Evolutionary conservation across 768 basidiomycete genomes (phyloP), one percentile per base, ranked within the genome.

Genomic region (Chlorophyllum brunneum): DNA sequence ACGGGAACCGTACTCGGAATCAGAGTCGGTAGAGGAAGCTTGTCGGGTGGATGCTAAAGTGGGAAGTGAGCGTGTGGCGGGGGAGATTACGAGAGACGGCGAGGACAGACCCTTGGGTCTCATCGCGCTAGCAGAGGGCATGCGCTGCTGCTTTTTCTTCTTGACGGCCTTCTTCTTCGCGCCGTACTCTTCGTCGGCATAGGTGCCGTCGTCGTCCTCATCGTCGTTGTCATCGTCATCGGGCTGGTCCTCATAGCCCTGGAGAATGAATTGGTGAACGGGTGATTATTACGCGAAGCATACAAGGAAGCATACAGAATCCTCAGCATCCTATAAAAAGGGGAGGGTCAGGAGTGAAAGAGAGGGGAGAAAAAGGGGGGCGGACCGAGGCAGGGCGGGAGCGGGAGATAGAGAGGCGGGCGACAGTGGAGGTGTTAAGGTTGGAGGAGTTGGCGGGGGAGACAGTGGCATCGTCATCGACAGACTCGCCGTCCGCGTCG

Each of bases 1-100:
- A 51, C 87, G 85, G 27, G 86, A 79, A 38, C 88, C 91, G 61
- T 92, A 93, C 61, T 93, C 91, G 2, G 89, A 92, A 67, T 89
- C 89, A 10, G 88, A 90, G 68, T 90, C 88, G 39, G 88, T 88
- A 37, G 71, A 74, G 37, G 78, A 77, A 24, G 76, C 64, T 51
- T 79, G 80, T 41, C 84, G 85, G 46, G 72, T 68, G 55, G 76
- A 68, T 54, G 67, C 76, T 80, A 46, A 18, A 50, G 20, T 22
- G 45, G 61, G 54, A 51, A 51, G 46, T 53, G 43, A 55, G 33
- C 48, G 53, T 52, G 61, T 59, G 57, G 59, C 42, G 56, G 53
- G 56, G 50, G 55, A 44, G 13, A 16, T 11, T 31, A 54, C 33
- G 42, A 59, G 36, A 51, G 42, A 49, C 45, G 34, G 34, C 43